Evolutionary conservation across 2,329 filamentous ascomycete species (phyloP), one percentile per base, ranked within the genome.

Genomic region (Epichloe gansuensis): DNA sequence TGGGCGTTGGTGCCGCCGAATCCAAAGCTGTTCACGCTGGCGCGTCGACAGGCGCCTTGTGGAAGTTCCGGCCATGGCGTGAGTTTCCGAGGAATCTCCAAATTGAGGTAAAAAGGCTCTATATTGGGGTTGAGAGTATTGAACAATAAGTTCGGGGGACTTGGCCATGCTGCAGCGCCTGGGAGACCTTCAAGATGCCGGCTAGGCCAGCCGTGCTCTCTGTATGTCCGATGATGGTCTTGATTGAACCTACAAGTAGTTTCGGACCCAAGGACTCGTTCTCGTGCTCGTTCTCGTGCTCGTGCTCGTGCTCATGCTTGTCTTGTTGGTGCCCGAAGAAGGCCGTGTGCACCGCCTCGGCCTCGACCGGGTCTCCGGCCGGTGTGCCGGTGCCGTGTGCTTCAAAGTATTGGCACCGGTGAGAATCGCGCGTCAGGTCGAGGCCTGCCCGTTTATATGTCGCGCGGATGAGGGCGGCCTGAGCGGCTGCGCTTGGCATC

Each of bases 1-100:
- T 77, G 74, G 0, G 67, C 69, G 47, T 76, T 75, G 1, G 72
- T 73, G 35, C 75, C 74, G 5, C 75, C 75, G 57, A 72, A 76
- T 2, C 75, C 75, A 55, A 76, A 77, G 42, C 67, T 71, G 60
- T 75, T 76, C 48, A 76, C 65, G 52, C 70, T 71, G 15, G 66
- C 71, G 9, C 74, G 68, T 2, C 72, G 66, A 15, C 25, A 34
- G 5, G 6, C 9, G 5, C 31, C n/a, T 12, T 15, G 23, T 38
- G 13, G 28, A 34, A 50, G 23, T 12, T 15, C 49, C 4, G 62
- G 63, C 62, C 61, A 64, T 12, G 60, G 53, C 12, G 39, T 52
- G 7, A 56, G 8, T 11, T 57, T 51, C 1, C 55, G 58, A 1
- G 60, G 57, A 12, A 66, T 54, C 35, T 58, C 37, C 3, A 66